Conservation (phyloP, 306 rosid genomes). For the Acmispon strigosus region DNA sequence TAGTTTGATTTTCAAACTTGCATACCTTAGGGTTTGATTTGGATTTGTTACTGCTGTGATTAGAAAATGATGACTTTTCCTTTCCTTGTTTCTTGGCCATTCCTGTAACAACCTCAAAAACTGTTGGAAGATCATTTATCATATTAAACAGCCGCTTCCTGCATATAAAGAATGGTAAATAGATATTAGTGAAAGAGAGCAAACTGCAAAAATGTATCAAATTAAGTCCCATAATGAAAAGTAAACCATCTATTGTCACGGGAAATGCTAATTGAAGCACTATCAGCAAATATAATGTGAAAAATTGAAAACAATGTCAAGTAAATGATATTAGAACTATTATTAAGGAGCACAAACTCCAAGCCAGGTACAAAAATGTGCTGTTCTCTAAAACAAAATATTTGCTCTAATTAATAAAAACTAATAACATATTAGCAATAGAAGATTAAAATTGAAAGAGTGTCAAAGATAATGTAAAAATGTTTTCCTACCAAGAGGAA, state of each 20-base stretch:
- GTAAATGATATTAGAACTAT: background rate
- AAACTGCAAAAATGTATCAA: background rate
- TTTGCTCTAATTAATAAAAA: background rate
- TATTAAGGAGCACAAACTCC: background rate
- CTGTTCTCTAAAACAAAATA: background rate
- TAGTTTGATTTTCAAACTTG: background rate
- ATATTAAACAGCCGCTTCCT: constrained; percentile 72
- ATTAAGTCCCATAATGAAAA: background rate
- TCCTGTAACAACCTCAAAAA: constrained; percentile 72
- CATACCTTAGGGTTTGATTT: constrained; percentile 63
- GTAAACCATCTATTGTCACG: background rate
- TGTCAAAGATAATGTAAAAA: background rate
- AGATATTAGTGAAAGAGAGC: background rate
- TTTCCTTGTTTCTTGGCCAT: constrained; percentile 60
- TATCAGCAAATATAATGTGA: background rate
- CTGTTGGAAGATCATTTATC: constrained; percentile 87
- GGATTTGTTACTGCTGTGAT: constrained; percentile 63
- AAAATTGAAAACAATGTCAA: background rate
- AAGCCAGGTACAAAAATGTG: background rate
- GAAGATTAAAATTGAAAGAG: background rate
- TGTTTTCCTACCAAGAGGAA: background rate
- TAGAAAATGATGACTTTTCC: constrained; percentile 66
- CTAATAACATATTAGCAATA: background rate
- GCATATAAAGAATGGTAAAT: constrained; percentile 29
- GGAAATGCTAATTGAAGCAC: background rate